phyloP scores from a whole-genome alignment of 345 rosid genomes.

The Salix exigua region DNA sequence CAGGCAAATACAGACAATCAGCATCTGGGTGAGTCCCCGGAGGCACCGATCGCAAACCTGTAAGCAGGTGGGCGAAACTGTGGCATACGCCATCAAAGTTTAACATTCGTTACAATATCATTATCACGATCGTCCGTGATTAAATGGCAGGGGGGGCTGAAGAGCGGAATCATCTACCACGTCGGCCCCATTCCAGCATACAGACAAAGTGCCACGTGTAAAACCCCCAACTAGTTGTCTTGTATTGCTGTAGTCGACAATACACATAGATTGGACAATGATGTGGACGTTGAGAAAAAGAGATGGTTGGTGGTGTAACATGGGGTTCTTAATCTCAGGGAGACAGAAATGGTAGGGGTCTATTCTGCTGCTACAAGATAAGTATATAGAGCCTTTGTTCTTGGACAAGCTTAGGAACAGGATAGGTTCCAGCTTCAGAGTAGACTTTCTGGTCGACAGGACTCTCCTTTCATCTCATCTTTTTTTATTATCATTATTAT shows the following conservation, averaged over 20 bases:
- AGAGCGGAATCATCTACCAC: background rate
- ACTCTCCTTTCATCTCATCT: background rate
- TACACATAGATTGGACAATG: conserved; percentile 10
- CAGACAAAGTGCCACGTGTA: conserved; percentile 21
- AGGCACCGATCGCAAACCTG: no score
- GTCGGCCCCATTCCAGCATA: background rate
- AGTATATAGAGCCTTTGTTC: conserved; percentile 1
- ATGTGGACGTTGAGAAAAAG: conserved; percentile 9
- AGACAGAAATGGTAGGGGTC: conserved; percentile 14
- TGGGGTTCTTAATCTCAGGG: conserved; percentile 25
- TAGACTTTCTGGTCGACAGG: background rate
- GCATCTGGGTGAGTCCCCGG: background rate
- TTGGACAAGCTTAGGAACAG: background rate
- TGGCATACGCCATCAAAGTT: background rate
- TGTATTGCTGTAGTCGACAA: conserved; percentile 1
- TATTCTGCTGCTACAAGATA: conserved; percentile 4
- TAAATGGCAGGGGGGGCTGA: background rate
- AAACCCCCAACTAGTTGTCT: conserved; percentile 2
- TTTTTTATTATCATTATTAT: no score
- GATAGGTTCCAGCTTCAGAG: background rate
- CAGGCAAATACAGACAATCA: background rate
- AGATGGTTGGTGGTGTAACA: conserved; percentile 20
- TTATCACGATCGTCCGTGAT: background rate
- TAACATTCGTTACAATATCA: background rate
- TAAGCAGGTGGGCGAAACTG: background rate